Conservation (phyloP, 495 filamentous ascomycete genomes). For the Neohortaea acidophila region DNA sequence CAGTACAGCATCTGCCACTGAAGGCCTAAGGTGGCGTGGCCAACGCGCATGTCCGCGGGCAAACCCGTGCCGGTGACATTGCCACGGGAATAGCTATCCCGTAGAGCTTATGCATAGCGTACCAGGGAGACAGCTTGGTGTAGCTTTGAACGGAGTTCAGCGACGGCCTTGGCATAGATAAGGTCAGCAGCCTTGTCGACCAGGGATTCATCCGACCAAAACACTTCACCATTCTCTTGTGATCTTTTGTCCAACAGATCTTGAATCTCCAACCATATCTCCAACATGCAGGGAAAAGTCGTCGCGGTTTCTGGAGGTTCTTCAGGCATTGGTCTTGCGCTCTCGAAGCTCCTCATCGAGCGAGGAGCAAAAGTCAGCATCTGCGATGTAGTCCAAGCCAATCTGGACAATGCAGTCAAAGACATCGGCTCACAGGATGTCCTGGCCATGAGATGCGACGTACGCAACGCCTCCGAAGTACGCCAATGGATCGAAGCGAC, state of each 20-base stretch:
- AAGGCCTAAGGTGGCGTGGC: no score
- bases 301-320: slow-evolving; percentile 13
- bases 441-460: slow-evolving; percentile 19
- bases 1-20: no score
- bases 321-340: slow-evolving; percentile 25
- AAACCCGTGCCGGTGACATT: no score
- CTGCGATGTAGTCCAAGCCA: slow-evolving; percentile 24
- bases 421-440: slow-evolving; percentile 13
- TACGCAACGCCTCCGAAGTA: slow-evolving; percentile 25
- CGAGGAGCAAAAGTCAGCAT: slow-evolving; percentile 22
- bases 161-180: no score
- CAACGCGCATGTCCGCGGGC: no score
- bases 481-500: slow-evolving; percentile 27
- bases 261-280: neutral
- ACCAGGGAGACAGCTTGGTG: no score
- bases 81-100: no score
- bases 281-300: slow-evolving; percentile 1
- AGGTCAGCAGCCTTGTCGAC: no score
- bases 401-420: slow-evolving; percentile 18
- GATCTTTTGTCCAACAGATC: neutral
- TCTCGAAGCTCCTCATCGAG: slow-evolving; percentile 22
- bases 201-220: no score
- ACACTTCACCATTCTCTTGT: no score
- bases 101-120: no score
- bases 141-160: no score